phyloP scores from a whole-genome alignment of 768 basidiomycete genomes.

The Agrocybe chaxingu region DNA sequence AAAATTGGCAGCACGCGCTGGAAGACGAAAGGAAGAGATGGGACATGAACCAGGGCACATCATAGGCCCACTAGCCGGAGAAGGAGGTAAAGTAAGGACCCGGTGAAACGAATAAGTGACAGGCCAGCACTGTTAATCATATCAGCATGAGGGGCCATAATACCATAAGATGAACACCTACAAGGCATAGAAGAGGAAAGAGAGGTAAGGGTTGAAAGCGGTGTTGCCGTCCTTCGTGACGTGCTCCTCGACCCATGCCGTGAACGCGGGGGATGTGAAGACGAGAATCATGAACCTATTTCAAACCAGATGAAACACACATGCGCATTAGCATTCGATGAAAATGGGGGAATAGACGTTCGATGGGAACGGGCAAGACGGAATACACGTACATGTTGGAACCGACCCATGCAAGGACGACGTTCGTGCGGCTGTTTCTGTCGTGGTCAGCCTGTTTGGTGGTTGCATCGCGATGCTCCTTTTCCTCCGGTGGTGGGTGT shows the following conservation, averaged over 20 bases:
- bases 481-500: constrained; percentile 65
- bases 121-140: constrained; percentile 59
- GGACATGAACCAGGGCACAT: constrained; percentile 10
- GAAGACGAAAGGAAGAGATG: constrained; percentile 9
- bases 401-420: constrained; percentile 80
- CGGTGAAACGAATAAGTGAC: constrained; percentile 76
- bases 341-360: background rate
- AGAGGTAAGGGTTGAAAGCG: constrained; percentile 86
- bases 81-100: constrained; percentile 75
- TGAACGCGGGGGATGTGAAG: constrained; percentile 77
- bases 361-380: background rate
- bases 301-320: constrained; percentile 8
- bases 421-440: constrained; percentile 80
- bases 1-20: background rate
- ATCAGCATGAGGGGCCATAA: constrained; percentile 2
- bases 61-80: constrained; percentile 68
- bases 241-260: constrained; percentile 64
- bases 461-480: constrained; percentile 80
- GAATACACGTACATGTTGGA: constrained; percentile 68
- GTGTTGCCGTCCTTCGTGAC: constrained; percentile 46
- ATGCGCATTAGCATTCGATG: constrained; percentile 4
- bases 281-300: constrained; percentile 64
- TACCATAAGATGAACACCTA: constrained; percentile 23
- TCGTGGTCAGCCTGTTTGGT: constrained; percentile 89
- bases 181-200: constrained; percentile 70